Conservation (phyloP, 2,329 filamentous ascomycete species). For the Pseudomassariella vexata region DNA sequence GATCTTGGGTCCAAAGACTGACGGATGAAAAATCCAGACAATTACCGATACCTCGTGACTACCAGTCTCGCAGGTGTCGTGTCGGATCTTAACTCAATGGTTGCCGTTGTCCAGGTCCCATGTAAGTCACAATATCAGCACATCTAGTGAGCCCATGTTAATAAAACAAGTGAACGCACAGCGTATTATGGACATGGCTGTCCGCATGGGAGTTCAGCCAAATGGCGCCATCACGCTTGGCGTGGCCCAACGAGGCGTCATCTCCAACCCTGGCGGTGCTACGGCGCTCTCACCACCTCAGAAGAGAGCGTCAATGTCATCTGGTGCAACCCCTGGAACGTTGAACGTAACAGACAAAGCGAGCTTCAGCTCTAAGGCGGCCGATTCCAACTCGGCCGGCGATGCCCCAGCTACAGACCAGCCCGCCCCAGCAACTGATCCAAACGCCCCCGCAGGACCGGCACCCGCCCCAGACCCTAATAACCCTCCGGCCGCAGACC, state of each 20-base stretch:
- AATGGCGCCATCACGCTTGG: slow-evolving; percentile 13
- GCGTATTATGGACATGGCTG: slow-evolving; percentile 14
- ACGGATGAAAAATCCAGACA: slow-evolving; percentile 7
- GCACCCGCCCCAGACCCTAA: too few species aligned
- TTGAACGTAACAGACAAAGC: too few species aligned
- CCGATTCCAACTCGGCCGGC: too few species aligned
- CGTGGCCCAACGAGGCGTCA: slow-evolving; percentile 14
- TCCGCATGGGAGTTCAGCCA: slow-evolving; percentile 12
- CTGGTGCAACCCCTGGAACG: too few species aligned
- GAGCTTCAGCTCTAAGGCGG: too few species aligned
- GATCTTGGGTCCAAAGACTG: background rate
- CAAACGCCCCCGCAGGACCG: too few species aligned
- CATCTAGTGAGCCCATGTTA: background rate
- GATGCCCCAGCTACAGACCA: too few species aligned
- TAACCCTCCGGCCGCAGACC: too few species aligned
- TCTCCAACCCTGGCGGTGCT: slow-evolving; percentile 15
- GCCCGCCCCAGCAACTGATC: too few species aligned
- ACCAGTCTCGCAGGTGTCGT: slow-evolving; percentile 13
- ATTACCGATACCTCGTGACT: slow-evolving; percentile 16
- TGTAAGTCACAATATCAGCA: too few species aligned
- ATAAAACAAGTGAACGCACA: slow-evolving; percentile 14
- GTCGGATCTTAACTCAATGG: slow-evolving; percentile 13
- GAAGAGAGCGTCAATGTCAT: too few species aligned
- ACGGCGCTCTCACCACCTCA: too few species aligned
- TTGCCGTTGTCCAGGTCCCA: slow-evolving; percentile 15